phyloP scores from a whole-genome alignment of 306 rosid genomes.

The Leucaena leucocephala region DNA sequence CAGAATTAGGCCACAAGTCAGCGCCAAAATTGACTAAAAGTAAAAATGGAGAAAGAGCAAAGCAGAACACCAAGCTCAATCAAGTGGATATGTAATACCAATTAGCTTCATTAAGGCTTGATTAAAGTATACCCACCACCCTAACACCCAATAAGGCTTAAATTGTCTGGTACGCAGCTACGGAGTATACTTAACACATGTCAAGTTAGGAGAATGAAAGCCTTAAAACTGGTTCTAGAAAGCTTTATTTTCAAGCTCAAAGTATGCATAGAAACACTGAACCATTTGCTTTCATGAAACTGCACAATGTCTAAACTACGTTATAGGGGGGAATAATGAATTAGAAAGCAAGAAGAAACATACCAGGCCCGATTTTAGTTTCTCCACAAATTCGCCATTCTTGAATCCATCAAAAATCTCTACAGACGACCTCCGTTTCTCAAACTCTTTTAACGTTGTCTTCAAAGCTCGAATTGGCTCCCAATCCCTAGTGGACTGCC shows the following conservation, averaged over 20 bases:
- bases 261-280: not conserved
- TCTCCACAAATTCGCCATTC: slow-evolving; percentile 84
- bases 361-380: slow-evolving; percentile 84
- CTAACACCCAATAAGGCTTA: not conserved
- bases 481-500: slow-evolving; percentile 58
- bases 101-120: not conserved
- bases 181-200: not conserved
- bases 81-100: not conserved
- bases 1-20: not conserved
- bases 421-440: slow-evolving; percentile 65
- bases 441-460: slow-evolving; percentile 79
- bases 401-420: slow-evolving; percentile 76
- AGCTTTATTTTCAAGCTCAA: not conserved
- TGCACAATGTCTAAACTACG: slow-evolving; percentile 6
- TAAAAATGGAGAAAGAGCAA: not conserved
- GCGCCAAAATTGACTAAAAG: not conserved
- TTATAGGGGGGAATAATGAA: not conserved
- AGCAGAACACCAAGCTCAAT: slow-evolving; percentile 1
- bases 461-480: slow-evolving; percentile 90
- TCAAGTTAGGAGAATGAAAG: slow-evolving; percentile 1
- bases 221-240: not conserved
- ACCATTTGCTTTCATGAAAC: not conserved
- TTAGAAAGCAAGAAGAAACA: slow-evolving; percentile 34
- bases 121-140: not conserved
- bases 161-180: no score